These are phyloP conservation scores for Mycena filopes DNA, from an alignment of 768 basidiomycete species.

Conservation along the genomic window DNA sequence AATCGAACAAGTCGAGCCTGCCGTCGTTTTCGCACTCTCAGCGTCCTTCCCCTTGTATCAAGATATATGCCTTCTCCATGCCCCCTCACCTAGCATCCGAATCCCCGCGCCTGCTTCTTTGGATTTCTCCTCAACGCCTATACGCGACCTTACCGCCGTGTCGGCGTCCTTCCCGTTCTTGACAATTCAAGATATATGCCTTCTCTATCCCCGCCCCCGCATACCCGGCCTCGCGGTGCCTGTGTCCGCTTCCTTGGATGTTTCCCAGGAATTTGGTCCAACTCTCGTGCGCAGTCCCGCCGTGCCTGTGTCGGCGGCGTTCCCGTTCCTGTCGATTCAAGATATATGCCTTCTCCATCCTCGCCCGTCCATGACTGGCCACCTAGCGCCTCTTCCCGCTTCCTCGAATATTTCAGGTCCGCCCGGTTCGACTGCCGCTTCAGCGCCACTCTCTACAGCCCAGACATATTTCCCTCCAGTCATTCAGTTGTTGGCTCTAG, in stretches of 20 bases:
- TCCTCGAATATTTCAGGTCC: not conserved
- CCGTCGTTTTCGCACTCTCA: too few species aligned
- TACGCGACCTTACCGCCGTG: too few species aligned
- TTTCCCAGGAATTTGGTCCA: not conserved
- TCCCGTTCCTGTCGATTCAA: not conserved
- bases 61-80: not conserved
- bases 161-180: not conserved
- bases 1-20: too few species aligned
- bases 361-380: not conserved
- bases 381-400: not conserved
- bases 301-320: not conserved
- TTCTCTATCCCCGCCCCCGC: not conserved
- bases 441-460: not conserved
- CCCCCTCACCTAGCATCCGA: not conserved
- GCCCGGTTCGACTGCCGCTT: too few species aligned
- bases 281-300: not conserved
- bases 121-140: too few species aligned
- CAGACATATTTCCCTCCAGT: conserved; percentile 12
- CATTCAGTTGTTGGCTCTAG: not conserved
- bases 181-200: conserved; percentile 6
- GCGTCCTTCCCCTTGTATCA: not conserved
- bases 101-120: too few species aligned
- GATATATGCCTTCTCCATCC: not conserved
- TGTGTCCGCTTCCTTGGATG: not conserved
- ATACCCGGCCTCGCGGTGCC: not conserved